Conservation (phyloP, 495 filamentous ascomycete species). For the Talaromyces liani region DNA sequence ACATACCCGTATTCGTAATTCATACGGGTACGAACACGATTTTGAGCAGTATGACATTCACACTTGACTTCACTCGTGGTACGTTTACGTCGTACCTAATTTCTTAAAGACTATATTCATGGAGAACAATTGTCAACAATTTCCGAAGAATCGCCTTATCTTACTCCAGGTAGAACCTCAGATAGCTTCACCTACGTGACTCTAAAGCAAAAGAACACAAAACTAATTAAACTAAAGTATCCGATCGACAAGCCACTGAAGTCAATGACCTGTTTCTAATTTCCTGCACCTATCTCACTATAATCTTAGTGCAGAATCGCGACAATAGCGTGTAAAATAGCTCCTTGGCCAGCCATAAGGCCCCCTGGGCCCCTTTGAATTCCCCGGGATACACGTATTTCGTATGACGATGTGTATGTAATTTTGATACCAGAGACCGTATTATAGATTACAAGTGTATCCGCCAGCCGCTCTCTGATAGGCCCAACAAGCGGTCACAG, state of each 20-base stretch:
- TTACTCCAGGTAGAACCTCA: too few species aligned
- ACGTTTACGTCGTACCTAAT: background rate
- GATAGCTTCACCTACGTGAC: too few species aligned
- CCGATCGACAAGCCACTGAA: background rate
- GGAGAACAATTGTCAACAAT: background rate
- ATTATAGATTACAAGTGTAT: background rate
- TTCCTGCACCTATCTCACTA: background rate
- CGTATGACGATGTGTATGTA: background rate
- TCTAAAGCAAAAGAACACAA: background rate
- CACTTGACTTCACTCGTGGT: background rate
- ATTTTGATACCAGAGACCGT: background rate
- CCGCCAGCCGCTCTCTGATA: background rate
- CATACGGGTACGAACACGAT: background rate
- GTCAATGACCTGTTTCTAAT: background rate
- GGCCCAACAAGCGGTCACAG: constrained; percentile 6
- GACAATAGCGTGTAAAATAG: background rate
- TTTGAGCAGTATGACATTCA: background rate
- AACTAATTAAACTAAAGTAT: background rate
- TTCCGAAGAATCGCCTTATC: background rate
- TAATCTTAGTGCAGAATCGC: background rate
- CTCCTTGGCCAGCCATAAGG: background rate
- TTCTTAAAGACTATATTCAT: background rate
- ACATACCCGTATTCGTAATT: background rate
- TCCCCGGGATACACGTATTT: background rate
- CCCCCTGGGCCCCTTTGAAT: background rate